Evolutionary conservation across 1,139 yeast genomes (phyloP), one percentile per base, ranked within the genome.

Genomic region (Casaregolazyma lundiana): DNA sequence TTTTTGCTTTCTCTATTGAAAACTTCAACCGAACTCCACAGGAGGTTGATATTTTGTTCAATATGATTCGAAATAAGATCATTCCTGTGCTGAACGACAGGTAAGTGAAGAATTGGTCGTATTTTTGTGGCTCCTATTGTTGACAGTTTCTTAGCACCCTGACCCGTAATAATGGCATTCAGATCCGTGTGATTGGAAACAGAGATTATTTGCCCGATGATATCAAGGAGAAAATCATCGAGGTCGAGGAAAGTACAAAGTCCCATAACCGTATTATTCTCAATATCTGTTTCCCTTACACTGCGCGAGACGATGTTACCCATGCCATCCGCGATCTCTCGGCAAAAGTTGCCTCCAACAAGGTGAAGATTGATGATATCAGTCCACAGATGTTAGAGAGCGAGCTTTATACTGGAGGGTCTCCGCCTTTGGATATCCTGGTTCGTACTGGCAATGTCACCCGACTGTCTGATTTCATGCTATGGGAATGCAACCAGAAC

Each of bases 201-300:
- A 67, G 76, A 19, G 61, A 71, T 3, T 64, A 87, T 52, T 69
- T 92, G 44, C 92, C 90, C 1, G 64, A 67, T 1, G 96, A 88
- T 59, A 86, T 92, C 8, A 70, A 76, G 41, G 69, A 76, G 42
- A 80, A 80, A 15, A 74, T 92, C 43, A 68, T 70, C 41, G 70
- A 77, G 46, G 86, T 92, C 1, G 92, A 86, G 26, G 76, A 75
- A 43, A 64, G 76, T 47, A 92, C 97, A 0, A 73, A 73, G 53
- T 61, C 77, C 51, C 85, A 90, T 63, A 71, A 65, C 9, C 74
- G 90, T 46, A 95, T 95, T 2, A 73, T 78, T 4, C 70, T 92
- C 50, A 92, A 92, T 63, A 88, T 92, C 39, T 90, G 98, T 65
- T 88, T 92, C 65, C 97, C 97, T 1, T 92, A 92, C 67, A 92